A percentile compares a stretch with the other conserved stretches of the same genome.
phyloP scores from a whole-genome alignment of 805 yeast genomes.

The Saccharomycopsis fibuligera region DNA sequence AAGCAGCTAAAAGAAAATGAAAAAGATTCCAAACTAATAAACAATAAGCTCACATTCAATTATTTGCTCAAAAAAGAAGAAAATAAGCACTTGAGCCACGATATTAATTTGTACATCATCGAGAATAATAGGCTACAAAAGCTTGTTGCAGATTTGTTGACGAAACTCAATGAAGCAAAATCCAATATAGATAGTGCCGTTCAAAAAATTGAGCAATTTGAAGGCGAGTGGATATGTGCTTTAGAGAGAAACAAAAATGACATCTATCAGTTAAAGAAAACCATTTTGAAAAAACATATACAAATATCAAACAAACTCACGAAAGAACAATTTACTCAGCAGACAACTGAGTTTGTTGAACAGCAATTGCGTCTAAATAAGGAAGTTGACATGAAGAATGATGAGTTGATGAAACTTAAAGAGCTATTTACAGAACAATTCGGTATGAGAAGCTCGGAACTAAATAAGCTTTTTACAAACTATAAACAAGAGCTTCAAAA shows the following conservation, averaged over 20 bases:
- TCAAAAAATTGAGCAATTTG: slow-evolving; percentile 3
- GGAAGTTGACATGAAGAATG: slow-evolving; percentile 11
- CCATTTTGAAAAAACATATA: slow-evolving; percentile 14
- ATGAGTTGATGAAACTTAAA: slow-evolving; percentile 6
- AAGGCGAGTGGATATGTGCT: slow-evolving; percentile 7
- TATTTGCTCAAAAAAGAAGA: slow-evolving; percentile 13
- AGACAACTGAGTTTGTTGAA: slow-evolving; percentile 8
- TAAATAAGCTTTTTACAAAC: neutral
- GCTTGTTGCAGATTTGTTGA: slow-evolving; percentile 3
- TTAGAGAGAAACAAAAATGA: slow-evolving; percentile 8
- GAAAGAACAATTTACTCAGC: slow-evolving; percentile 6
- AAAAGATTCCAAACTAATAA: slow-evolving; percentile 4
- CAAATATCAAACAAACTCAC: slow-evolving; percentile 5
- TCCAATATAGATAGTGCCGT: slow-evolving; percentile 1
- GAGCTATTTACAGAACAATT: slow-evolving; percentile 2
- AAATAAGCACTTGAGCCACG: slow-evolving; percentile 12
- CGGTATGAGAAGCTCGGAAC: slow-evolving; percentile 2
- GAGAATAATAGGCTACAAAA: slow-evolving; percentile 15
- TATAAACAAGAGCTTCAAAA: neutral
- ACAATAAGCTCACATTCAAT: slow-evolving; percentile 12
- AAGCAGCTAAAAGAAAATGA: neutral
- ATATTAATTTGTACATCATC: slow-evolving; percentile 4
- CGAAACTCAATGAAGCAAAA: slow-evolving; percentile 1
- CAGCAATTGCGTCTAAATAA: slow-evolving; percentile 9
- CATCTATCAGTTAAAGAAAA: slow-evolving; percentile 9